These are phyloP conservation scores for Coniochaeta sp. DNA, from an alignment of 2,329 filamentous ascomycete species.

Conservation along the genomic window DNA sequence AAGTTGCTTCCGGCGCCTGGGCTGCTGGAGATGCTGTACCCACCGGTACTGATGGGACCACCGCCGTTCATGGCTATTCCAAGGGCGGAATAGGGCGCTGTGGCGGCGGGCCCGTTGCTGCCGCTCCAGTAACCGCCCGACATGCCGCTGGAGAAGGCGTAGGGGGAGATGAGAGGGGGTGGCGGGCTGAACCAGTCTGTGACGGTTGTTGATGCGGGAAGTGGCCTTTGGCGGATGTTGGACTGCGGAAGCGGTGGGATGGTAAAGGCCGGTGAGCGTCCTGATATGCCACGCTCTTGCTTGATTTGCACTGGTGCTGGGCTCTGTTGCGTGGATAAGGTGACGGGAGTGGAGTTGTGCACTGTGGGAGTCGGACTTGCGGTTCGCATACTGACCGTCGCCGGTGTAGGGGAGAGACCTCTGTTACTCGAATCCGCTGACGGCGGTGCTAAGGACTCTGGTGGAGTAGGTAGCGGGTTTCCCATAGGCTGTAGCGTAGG, in stretches of 20 bases:
- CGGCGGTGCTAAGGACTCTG: slow-evolving; percentile 29
- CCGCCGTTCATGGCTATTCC: slow-evolving; percentile 12
- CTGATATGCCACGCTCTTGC: slow-evolving; percentile 8
- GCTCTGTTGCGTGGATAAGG: slow-evolving; percentile 3
- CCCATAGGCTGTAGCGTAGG: slow-evolving; percentile 5
- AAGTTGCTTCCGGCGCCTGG: slow-evolving; percentile 7
- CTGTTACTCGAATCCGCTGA: slow-evolving; percentile 21
- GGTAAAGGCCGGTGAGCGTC: slow-evolving; percentile 25
- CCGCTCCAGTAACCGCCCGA: slow-evolving; percentile 35
- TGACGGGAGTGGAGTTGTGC: slow-evolving; percentile 10
- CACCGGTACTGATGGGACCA: background rate
- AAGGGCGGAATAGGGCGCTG: slow-evolving; percentile 9
- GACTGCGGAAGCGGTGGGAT: slow-evolving; percentile 28
- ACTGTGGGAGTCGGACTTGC: slow-evolving; percentile 25
- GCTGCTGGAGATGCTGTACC: background rate
- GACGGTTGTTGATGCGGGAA: slow-evolving; percentile 31
- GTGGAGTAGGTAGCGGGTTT: slow-evolving; percentile 30
- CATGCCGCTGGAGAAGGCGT: slow-evolving; percentile 31
- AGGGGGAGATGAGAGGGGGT: slow-evolving; percentile 45
- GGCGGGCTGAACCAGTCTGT: slow-evolving; percentile 47
- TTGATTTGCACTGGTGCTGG: slow-evolving; percentile 7
- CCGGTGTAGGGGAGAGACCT: slow-evolving; percentile 29
- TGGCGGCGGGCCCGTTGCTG: slow-evolving; percentile 20
- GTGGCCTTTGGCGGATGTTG: slow-evolving; percentile 29
- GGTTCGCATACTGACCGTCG: slow-evolving; percentile 12